These are phyloP conservation scores for Trichoderma harzianum DNA, from an alignment of 2,329 filamentous ascomycete species.

Conservation along the genomic window DNA sequence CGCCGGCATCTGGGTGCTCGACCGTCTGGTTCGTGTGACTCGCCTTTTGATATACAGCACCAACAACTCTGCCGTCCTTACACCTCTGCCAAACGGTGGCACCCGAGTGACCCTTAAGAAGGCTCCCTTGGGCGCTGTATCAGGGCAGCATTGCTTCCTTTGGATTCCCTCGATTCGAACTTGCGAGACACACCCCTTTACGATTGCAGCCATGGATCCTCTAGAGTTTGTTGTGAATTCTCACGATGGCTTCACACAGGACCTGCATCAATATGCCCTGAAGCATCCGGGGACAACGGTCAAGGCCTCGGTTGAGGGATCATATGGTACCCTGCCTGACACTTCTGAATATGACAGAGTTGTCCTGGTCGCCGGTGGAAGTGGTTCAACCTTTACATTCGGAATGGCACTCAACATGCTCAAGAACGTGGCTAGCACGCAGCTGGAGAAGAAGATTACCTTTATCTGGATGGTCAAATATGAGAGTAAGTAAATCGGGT, in stretches of 20 bases:
- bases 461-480: constrained; percentile 42
- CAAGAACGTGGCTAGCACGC: constrained; percentile 23
- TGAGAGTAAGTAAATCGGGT: constrained; percentile 30
- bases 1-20: constrained; percentile 47
- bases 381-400: constrained; percentile 56
- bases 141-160: constrained; percentile 61
- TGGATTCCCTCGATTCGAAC: constrained; percentile 58
- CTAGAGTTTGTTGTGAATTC: constrained; percentile 58
- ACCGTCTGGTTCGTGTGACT: constrained; percentile 46
- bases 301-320: constrained; percentile 53
- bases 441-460: constrained; percentile 28
- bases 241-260: constrained; percentile 56
- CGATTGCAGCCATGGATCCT: constrained; percentile 50
- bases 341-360: constrained; percentile 52
- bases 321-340: constrained; percentile 56
- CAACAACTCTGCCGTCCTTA: constrained; percentile 52
- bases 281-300: constrained; percentile 48
- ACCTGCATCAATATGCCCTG: constrained; percentile 50
- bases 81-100: constrained; percentile 51
- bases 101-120: constrained; percentile 54
- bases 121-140: constrained; percentile 42
- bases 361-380: constrained; percentile 58
- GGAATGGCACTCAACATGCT: constrained; percentile 39
- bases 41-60: constrained; percentile 43
- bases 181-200: constrained; percentile 62